Evolutionary conservation across 441 rosid genomes (phyloP).

Genomic region (Croton laevigatus): DNA sequence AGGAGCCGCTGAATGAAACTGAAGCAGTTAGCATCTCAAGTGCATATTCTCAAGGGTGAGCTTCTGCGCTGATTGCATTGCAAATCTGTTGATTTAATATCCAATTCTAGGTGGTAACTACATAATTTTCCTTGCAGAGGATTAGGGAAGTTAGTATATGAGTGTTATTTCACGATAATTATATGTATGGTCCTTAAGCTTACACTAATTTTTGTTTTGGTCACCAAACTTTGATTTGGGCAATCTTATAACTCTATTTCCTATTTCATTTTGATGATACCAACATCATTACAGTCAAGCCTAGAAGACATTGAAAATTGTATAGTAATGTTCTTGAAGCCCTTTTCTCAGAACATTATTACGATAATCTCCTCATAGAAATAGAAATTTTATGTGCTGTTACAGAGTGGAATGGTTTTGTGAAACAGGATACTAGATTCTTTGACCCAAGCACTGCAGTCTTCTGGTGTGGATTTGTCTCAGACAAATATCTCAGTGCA

Average conservation of each 20-base stretch:
- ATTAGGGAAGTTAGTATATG: no score
- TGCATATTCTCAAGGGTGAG: constrained; percentile 78
- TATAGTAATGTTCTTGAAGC: not conserved
- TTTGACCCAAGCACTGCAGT: constrained; percentile 66
- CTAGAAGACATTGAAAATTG: not conserved
- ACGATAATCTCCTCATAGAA: not conserved
- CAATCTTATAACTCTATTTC: not conserved
- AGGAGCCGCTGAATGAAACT: constrained; percentile 41
- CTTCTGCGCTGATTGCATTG: constrained; percentile 2
- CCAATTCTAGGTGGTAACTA: not conserved
- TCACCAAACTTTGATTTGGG: not conserved
- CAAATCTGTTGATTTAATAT: constrained; percentile 10
- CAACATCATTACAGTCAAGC: not conserved
- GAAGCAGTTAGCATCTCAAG: constrained; percentile 67
- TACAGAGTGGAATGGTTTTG: constrained; percentile 9
- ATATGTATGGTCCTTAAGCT: not conserved
- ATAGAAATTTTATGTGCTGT: constrained; percentile 10
- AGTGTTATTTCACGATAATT: not conserved
- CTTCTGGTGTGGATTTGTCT: constrained; percentile 83
- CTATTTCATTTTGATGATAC: not conserved
- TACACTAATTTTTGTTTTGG: not conserved
- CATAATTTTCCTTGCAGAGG: not conserved
- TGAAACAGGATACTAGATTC: constrained; percentile 62
- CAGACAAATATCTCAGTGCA: constrained; percentile 79
- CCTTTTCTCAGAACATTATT: not conserved